Conservation (phyloP, 2,329 filamentous ascomycete genomes). For the Neocucurbitaria cava region DNA sequence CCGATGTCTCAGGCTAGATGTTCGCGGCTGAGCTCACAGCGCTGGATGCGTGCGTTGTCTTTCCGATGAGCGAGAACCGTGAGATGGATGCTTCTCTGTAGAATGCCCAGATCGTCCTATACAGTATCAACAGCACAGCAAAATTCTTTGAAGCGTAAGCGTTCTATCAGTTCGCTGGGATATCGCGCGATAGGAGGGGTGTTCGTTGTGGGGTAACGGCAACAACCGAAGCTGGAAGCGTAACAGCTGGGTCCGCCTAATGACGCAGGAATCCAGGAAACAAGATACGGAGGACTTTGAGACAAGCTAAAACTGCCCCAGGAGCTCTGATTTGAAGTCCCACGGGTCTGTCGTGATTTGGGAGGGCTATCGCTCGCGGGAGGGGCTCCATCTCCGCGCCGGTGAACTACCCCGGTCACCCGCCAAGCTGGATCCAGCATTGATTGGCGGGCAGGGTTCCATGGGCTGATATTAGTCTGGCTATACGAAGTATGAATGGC, state of each 20-base stretch:
- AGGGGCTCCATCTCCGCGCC: slow-evolving; percentile 6
- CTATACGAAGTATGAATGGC: not conserved
- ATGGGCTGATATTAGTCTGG: not conserved
- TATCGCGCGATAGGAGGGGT: slow-evolving; percentile 7
- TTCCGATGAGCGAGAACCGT: not conserved
- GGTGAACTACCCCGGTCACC: slow-evolving; percentile 11
- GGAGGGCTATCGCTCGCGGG: not conserved
- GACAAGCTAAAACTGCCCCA: not conserved
- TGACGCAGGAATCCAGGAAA: not conserved
- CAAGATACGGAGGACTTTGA: not conserved
- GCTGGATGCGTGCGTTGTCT: not conserved
- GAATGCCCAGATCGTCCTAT: not conserved
- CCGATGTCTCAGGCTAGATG: slow-evolving; percentile 15
- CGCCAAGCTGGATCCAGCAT: not conserved
- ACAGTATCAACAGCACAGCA: not conserved
- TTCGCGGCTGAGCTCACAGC: not conserved
- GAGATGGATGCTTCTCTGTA: too few relatives aligned
- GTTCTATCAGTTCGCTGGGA: slow-evolving; percentile 6
- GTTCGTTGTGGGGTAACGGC: slow-evolving; percentile 1
- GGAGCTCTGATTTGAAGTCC: not conserved
- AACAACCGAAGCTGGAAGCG: too few relatives aligned
- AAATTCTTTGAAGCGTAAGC: not conserved
- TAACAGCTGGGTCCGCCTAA: not conserved
- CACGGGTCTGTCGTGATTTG: slow-evolving; percentile 1
- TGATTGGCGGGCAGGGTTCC: slow-evolving; percentile 5